A percentile compares a stretch with the other conserved stretches of the same genome.
Evolutionary conservation across 768 basidiomycete species (phyloP).

Genomic region (Russula lepida): DNA sequence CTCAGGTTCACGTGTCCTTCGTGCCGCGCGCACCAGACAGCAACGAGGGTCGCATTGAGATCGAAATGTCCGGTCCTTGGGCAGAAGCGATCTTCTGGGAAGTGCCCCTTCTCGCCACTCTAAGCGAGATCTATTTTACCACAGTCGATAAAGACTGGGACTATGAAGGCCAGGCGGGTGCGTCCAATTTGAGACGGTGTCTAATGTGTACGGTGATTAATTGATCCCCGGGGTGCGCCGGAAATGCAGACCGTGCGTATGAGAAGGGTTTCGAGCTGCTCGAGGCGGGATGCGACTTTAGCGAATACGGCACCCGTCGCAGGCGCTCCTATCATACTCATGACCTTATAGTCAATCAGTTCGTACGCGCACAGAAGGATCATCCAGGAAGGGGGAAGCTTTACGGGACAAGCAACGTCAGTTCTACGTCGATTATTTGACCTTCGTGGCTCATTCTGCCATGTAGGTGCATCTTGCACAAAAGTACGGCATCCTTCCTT

Average conservation of each 20-base stretch:
- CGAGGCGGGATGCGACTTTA: slow-evolving; percentile 57
- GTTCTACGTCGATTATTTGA: slow-evolving; percentile 13
- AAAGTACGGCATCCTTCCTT: slow-evolving; percentile 53
- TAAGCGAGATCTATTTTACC: slow-evolving; percentile 85
- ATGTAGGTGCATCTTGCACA: slow-evolving; percentile 75
- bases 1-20: slow-evolving; percentile 62
- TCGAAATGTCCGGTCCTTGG: slow-evolving; percentile 70
- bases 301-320: slow-evolving; percentile 83
- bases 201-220: neutral
- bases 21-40: slow-evolving; percentile 34
- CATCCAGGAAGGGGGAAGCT: slow-evolving; percentile 44
- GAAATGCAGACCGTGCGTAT: slow-evolving; percentile 54
- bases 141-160: slow-evolving; percentile 73
- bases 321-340: slow-evolving; percentile 68
- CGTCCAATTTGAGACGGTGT: neutral
- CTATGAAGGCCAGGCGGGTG: slow-evolving; percentile 75
- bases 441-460: neutral
- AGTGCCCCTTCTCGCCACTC: slow-evolving; percentile 86
- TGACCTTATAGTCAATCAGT: slow-evolving; percentile 61
- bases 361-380: slow-evolving; percentile 58
- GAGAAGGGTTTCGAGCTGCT: slow-evolving; percentile 60
- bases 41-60: slow-evolving; percentile 53
- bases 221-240: neutral
- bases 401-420: slow-evolving; percentile 87
- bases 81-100: slow-evolving; percentile 88